Evolutionary conservation across 768 basidiomycete genomes (phyloP), one percentile per base, ranked within the genome.

Genomic region (Pisolithus sp.): DNA sequence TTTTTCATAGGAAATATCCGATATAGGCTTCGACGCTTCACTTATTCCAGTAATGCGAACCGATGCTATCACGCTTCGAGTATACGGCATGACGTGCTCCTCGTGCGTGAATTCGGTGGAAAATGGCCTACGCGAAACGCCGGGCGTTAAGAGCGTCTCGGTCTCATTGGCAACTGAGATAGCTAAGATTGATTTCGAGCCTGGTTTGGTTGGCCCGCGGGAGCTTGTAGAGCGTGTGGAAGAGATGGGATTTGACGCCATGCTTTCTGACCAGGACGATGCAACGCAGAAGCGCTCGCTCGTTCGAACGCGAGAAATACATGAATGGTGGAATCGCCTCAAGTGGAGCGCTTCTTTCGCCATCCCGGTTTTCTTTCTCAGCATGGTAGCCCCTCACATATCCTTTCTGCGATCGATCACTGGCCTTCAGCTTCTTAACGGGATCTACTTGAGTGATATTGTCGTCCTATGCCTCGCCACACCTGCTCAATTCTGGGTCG

Each of bases 401-500:
- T 73, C 78, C 31, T 78, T 80, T 53, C 65, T 93, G 51, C 76
- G 68, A 31, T 65, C 74, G 3, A 48, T 93, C 39, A 67, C 84
- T 56, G 68, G 68, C 17, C 70, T 64, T 62, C 73, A 71, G 31
- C 55, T 93, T 10, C 73, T 81, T 53, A 77, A 74, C 40, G 89
- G 85, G 36, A 69, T 97, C 34, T 89, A 88, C 63, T 70, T 96
- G 17, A 88, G 89, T 31, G 93, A 98, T 64, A 53, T 94, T 26
- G 69, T 96, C 20, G 75, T 83, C 52, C 71, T 92, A 39, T 44
- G 79, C 23, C 76, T 98, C 50, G 93, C 93, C 8, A 86, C 94
- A 2, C 94, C 94, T 6, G 84, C 91, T 3, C 96, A 98, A 64
- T 90, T 93, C 61, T 95, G 89, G 83, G 75, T 98, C 37, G 96